These are phyloP conservation scores for Kalmusia sp. DNA, from an alignment of 2,329 filamentous ascomycete genomes.

Conservation along the genomic window DNA sequence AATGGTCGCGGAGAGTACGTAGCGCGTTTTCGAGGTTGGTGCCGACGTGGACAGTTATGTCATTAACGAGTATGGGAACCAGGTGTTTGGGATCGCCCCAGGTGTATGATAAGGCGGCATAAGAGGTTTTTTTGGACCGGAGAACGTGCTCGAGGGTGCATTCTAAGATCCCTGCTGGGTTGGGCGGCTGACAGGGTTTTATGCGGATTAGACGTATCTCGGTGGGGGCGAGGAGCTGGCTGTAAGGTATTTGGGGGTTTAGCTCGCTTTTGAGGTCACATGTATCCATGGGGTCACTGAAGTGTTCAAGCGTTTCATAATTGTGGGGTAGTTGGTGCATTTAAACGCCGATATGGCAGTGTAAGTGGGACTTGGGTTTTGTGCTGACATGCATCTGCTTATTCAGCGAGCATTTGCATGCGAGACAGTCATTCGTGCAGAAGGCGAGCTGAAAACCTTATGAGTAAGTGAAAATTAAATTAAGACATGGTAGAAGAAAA, in stretches of 20 bases:
- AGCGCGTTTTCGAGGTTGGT: background rate
- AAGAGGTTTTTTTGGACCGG: background rate
- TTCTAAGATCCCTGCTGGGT: background rate
- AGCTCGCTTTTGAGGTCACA: too few species aligned
- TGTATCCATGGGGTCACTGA: too few species aligned
- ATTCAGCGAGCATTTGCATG: too few species aligned
- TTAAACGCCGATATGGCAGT: too few species aligned
- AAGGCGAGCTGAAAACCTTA: too few species aligned
- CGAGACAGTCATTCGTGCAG: too few species aligned
- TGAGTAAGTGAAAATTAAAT: too few species aligned
- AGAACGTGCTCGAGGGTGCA: background rate
- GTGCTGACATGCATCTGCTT: too few species aligned
- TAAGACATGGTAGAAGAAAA: too few species aligned
- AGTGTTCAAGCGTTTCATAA: too few species aligned
- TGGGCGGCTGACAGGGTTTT: background rate
- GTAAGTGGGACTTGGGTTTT: too few species aligned
- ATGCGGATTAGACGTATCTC: background rate
- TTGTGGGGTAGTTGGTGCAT: too few species aligned
- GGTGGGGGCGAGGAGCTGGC: background rate
- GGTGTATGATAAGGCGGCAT: constrained; percentile 4
- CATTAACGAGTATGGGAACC: background rate
- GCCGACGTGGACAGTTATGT: background rate
- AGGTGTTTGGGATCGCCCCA: background rate
- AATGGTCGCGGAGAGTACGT: background rate
- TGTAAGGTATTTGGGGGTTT: background rate